Percentiles rank a stretch among this genome's conserved stretches.
These are phyloP conservation scores for Aspergillus sergii DNA, from an alignment of 2,329 filamentous ascomycete species.

Conservation along the genomic window DNA sequence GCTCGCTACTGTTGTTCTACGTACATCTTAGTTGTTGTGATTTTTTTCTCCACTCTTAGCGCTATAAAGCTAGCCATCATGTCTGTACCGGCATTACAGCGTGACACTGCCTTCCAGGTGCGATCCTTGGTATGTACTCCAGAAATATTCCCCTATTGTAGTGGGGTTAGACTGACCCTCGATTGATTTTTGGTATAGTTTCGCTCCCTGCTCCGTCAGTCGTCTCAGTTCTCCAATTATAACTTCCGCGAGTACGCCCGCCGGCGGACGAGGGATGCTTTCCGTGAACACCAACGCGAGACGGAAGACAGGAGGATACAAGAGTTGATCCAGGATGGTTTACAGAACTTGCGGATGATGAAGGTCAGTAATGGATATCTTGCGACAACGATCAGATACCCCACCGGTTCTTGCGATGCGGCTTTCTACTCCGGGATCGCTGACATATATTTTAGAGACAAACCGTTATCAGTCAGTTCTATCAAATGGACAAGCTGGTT, in stretches of 20 bases:
- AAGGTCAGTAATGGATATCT: slow-evolving; percentile 67
- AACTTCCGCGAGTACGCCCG: slow-evolving; percentile 98
- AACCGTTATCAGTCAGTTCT: slow-evolving; percentile 93
- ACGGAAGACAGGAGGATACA: slow-evolving; percentile 77
- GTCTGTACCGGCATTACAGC: slow-evolving; percentile 47
- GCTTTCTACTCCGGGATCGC: slow-evolving; percentile 6
- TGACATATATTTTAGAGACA: slow-evolving; percentile 71
- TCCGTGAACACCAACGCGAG: slow-evolving; percentile 75
- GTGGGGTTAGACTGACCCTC: slow-evolving; percentile 1
- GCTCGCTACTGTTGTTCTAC: neutral
- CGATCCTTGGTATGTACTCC: slow-evolving; percentile 47
- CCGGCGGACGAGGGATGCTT: slow-evolving; percentile 86
- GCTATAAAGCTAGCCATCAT: slow-evolving; percentile 30
- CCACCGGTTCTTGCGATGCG: neutral
- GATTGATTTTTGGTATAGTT: slow-evolving; percentile 63
- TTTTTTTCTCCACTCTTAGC: slow-evolving; percentile 8
- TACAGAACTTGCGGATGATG: slow-evolving; percentile 83
- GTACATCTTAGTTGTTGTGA: neutral
- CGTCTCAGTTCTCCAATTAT: slow-evolving; percentile 85
- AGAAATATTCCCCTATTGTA: neutral
- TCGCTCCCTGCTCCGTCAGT: slow-evolving; percentile 85
- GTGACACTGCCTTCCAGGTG: slow-evolving; percentile 49
- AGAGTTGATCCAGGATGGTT: slow-evolving; percentile 83
- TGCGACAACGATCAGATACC: neutral
- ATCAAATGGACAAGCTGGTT: slow-evolving; percentile 85